Percentiles rank a stretch among this genome's conserved stretches.
Evolutionary conservation across 2,329 filamentous ascomycete genomes (phyloP).

Genomic region (Knufia fluminis): DNA sequence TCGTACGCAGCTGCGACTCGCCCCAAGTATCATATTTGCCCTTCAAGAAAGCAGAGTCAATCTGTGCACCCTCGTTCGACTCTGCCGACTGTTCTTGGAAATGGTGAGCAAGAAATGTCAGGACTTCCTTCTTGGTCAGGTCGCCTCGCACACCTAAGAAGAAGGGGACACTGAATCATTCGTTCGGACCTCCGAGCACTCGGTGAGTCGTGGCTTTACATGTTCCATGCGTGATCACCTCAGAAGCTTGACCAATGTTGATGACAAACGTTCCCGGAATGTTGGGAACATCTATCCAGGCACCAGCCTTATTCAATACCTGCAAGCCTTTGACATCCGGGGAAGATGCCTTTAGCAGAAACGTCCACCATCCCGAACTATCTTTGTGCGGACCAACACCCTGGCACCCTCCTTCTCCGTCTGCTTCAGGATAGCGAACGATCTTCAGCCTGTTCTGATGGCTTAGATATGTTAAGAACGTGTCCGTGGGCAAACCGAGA

Average conservation of each 20-base stretch:
- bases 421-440: conserved; percentile 30
- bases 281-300: conserved; percentile 38
- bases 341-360: conserved; percentile 51
- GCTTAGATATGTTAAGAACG: conserved; percentile 45
- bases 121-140: conserved; percentile 35
- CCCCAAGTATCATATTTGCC: conserved; percentile 48
- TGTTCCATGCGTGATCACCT: conserved; percentile 35
- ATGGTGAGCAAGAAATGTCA: conserved; percentile 32
- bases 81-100: conserved; percentile 28
- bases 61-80: conserved; percentile 29
- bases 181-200: conserved; percentile 30
- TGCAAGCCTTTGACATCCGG: conserved; percentile 40
- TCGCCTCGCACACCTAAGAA: conserved; percentile 43
- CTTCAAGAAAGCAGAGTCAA: conserved; percentile 44
- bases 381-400: conserved; percentile 42
- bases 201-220: conserved; percentile 38
- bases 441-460: conserved; percentile 47
- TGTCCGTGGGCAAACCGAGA: conserved; percentile 40
- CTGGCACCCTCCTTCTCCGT: conserved; percentile 39
- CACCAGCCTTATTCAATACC: conserved; percentile 37
- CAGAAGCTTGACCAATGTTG: conserved; percentile 40
- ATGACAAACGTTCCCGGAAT: conserved; percentile 38
- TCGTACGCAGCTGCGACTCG: conserved; percentile 46
- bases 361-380: conserved; percentile 55
- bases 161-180: conserved; percentile 37